Conservation (phyloP, 306 rosid genomes). For the Geum urbanum region DNA sequence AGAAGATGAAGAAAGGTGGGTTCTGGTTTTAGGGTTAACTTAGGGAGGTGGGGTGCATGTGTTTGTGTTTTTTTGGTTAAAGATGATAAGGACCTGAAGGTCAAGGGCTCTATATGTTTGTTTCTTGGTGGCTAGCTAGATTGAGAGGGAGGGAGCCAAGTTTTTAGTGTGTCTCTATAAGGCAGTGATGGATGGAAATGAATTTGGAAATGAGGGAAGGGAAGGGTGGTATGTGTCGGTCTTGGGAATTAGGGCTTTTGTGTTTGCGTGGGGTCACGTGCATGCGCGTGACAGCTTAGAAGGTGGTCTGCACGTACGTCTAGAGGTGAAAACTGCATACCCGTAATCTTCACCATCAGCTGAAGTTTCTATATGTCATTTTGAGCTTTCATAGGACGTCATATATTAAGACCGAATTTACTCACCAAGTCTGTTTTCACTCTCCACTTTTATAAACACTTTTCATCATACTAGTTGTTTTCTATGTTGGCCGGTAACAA, state of each 20-base stretch:
- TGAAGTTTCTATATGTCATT: too few relatives aligned
- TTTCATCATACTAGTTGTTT: too few relatives aligned
- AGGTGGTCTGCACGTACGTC: slow-evolving; percentile 15
- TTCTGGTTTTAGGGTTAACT: slow-evolving; percentile 11
- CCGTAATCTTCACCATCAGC: too few relatives aligned
- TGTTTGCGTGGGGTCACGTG: slow-evolving; percentile 5
- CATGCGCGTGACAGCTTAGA: neutral
- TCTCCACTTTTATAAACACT: too few relatives aligned
- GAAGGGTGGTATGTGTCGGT: neutral
- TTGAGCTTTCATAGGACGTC: too few relatives aligned
- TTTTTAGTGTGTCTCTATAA: too few relatives aligned
- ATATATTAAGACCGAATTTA: too few relatives aligned
- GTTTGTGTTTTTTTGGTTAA: neutral
- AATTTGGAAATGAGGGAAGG: neutral
- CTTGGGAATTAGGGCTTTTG: slow-evolving; percentile 22
- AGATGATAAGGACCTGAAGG: neutral
- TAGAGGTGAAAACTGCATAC: neutral
- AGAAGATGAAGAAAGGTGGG: neutral
- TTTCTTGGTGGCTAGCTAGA: neutral
- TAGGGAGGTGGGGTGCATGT: neutral
- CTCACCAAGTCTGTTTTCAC: too few relatives aligned
- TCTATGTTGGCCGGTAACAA: too few relatives aligned
- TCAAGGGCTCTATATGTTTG: neutral
- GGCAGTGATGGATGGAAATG: neutral
- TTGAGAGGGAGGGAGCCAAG: neutral